These are phyloP conservation scores for Hypoxylon cercidicola DNA, from an alignment of 495 filamentous ascomycete species.

Conservation along the genomic window DNA sequence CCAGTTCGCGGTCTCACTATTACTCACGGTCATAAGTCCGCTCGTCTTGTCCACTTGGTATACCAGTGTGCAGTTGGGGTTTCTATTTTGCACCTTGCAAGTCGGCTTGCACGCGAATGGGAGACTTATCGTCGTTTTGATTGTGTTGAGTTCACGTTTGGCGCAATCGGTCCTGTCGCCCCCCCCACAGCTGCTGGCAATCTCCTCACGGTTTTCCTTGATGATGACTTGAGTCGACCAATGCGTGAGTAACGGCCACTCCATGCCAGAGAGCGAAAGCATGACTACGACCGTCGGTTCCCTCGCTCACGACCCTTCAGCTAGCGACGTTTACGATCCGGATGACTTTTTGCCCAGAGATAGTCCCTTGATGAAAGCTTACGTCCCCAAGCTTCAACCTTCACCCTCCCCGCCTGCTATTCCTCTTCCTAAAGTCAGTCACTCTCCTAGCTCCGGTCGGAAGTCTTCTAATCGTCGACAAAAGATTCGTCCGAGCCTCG, in stretches of 20 bases:
- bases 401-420: conserved; percentile 51
- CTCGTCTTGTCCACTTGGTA: conserved; percentile 20
- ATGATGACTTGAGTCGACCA: conserved; percentile 46
- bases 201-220: conserved; percentile 28
- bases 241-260: conserved; percentile 49
- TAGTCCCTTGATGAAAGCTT: conserved; percentile 56
- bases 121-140: conserved; percentile 29
- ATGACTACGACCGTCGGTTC: conserved; percentile 56
- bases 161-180: conserved; percentile 32
- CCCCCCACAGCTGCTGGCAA: conserved; percentile 23
- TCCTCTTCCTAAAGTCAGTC: conserved; percentile 52
- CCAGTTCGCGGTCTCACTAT: conserved; percentile 36
- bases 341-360: conserved; percentile 56
- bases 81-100: conserved; percentile 28
- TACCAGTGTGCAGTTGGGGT: conserved; percentile 25
- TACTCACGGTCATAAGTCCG: conserved; percentile 23
- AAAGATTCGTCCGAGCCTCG: conserved; percentile 56
- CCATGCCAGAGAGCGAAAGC: conserved; percentile 51
- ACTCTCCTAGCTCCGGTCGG: conserved; percentile 46
- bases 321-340: conserved; percentile 57
- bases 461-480: conserved; percentile 56
- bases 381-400: conserved; percentile 51
- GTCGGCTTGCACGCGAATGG: conserved; percentile 28
- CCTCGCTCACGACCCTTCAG: conserved; percentile 51
- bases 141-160: conserved; percentile 30